Evolutionary conservation across 148 eudicot species (phyloP).

Genomic region (Cornus suecica): DNA sequence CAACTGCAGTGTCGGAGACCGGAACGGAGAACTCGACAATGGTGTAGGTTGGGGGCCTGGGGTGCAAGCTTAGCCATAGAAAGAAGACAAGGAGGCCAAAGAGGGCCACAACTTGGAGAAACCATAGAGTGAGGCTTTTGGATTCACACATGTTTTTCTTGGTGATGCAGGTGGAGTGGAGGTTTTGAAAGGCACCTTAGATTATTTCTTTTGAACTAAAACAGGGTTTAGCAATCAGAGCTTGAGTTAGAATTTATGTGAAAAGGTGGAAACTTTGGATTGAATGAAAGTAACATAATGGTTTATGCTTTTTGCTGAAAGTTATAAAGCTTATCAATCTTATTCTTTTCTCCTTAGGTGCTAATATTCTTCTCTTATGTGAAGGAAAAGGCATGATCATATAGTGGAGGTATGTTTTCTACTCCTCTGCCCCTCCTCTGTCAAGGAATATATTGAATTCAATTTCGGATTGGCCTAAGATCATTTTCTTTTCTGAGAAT

Average conservation of each 20-base stretch:
- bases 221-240: not conserved
- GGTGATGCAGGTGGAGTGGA: not conserved
- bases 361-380: no score
- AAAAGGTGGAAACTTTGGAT: not conserved
- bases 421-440: no score
- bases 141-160: not conserved
- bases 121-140: conserved; percentile 9
- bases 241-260: not conserved
- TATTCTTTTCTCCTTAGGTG: conserved; percentile 8
- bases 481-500: no score
- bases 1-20: not conserved
- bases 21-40: conserved; percentile 2
- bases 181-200: not conserved
- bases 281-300: not conserved
- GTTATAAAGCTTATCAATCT: not conserved
- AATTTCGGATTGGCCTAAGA: no score
- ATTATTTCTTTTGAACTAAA: not conserved
- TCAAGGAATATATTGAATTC: no score
- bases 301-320: not conserved
- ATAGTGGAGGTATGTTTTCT: no score
- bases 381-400: no score
- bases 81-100: conserved; percentile 10
- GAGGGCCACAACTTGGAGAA: conserved; percentile 11
- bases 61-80: conserved; percentile 17
- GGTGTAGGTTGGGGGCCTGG: conserved; percentile 7